Conservation (phyloP, 2,329 filamentous ascomycete genomes). For the Chrysoporthe puriensis region DNA sequence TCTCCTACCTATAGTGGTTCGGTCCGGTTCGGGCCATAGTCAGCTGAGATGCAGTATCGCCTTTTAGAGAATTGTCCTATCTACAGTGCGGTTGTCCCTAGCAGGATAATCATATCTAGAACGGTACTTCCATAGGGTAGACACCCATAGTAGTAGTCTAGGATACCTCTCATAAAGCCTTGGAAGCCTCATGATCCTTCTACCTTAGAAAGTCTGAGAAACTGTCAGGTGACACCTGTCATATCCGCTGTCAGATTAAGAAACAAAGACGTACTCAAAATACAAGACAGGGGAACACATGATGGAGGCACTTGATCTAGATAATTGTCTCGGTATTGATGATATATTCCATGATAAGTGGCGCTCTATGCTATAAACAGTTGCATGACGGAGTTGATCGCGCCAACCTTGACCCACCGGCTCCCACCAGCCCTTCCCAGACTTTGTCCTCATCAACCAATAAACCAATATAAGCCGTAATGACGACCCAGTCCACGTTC, state of each 20-base stretch:
- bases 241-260: too few species aligned
- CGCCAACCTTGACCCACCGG: neutral
- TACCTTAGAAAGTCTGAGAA: too few species aligned
- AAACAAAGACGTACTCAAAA: neutral
- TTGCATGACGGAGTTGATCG: neutral
- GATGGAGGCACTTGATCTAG: neutral
- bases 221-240: too few species aligned
- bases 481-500: neutral
- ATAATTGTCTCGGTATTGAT: neutral
- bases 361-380: constrained; percentile 5
- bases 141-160: neutral
- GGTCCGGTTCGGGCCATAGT: neutral
- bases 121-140: neutral
- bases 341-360: neutral
- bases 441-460: constrained; percentile 6
- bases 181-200: too few species aligned
- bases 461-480: neutral
- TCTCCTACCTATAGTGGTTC: neutral
- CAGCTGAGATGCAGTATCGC: neutral
- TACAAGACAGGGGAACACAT: neutral
- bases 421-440: neutral
- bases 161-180: too few species aligned
- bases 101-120: too few species aligned
- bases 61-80: neutral
- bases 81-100: neutral